These are phyloP conservation scores for Rhazya stricta DNA, from an alignment of 257 asterid genomes.

Conservation along the genomic window DNA sequence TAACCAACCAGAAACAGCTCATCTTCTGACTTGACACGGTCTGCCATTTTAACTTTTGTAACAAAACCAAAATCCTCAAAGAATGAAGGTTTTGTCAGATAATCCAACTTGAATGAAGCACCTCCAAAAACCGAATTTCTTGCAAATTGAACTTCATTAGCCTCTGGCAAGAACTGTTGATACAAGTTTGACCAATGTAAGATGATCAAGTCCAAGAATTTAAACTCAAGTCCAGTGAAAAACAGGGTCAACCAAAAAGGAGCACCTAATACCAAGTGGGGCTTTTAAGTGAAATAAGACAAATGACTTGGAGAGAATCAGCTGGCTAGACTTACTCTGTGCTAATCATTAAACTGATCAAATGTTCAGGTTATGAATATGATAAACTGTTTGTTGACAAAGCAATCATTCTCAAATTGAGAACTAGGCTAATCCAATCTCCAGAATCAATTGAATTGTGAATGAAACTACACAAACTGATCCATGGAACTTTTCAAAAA, in stretches of 20 bases:
- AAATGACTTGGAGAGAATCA: not conserved
- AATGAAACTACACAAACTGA: not conserved
- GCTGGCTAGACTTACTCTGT: not conserved
- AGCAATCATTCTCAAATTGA: not conserved
- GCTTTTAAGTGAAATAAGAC: not conserved
- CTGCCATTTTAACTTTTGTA: slow-evolving; percentile 67
- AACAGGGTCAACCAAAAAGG: not conserved
- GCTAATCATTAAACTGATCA: not conserved
- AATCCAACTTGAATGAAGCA: slow-evolving; percentile 70
- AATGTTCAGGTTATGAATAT: not conserved
- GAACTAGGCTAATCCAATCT: not conserved
- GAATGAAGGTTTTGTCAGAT: slow-evolving; percentile 83
- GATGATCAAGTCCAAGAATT: slow-evolving; percentile 14
- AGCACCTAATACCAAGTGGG: not conserved
- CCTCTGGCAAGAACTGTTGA: slow-evolving; percentile 88
- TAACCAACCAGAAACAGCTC: slow-evolving; percentile 82
- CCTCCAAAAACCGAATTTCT: slow-evolving; percentile 70
- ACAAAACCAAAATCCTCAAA: slow-evolving; percentile 83
- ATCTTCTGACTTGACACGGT: slow-evolving; percentile 79
- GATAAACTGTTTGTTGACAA: not conserved
- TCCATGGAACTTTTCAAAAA: not conserved
- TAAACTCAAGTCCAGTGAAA: slow-evolving; percentile 6
- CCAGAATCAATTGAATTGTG: not conserved
- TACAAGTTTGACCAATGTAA: slow-evolving; percentile 11
- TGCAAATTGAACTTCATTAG: slow-evolving; percentile 78